Evolutionary conservation across 176 grass and related monocot species (phyloP).

Genomic region (Chloris gayana): DNA sequence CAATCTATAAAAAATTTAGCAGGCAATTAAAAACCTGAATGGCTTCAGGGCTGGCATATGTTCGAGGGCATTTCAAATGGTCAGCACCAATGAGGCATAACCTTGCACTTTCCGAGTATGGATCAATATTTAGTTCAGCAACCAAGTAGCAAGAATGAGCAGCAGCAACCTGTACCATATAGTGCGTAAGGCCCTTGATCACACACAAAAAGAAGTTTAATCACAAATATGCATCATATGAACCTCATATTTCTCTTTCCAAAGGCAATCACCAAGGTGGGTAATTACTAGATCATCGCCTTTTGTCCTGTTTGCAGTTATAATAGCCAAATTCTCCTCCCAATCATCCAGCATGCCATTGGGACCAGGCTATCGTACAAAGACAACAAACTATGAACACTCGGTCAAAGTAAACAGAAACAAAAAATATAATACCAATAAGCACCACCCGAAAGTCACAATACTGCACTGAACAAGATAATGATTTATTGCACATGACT

Average conservation of each 20-base stretch:
- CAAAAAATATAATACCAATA: conserved; percentile 13
- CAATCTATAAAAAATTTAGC: not conserved
- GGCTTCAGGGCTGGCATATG: conserved; percentile 82
- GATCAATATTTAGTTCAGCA: conserved; percentile 89
- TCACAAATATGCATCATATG: conserved; percentile 39
- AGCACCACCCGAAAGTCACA: conserved; percentile 20
- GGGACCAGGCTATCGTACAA: conserved; percentile 43
- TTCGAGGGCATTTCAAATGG: conserved; percentile 94
- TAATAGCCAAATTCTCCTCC: conserved; percentile 98
- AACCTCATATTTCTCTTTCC: conserved; percentile 98
- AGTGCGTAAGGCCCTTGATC: conserved; percentile 33
- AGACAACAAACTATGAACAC: conserved; percentile 28
- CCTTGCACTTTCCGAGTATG: conserved; percentile 86
- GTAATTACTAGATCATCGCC: conserved; percentile 90
- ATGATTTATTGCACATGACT: not conserved
- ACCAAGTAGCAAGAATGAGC: conserved; percentile 97
- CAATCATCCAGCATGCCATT: conserved; percentile 93
- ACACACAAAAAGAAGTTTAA: conserved; percentile 18
- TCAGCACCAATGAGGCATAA: conserved; percentile 89
- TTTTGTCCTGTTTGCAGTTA: conserved; percentile 96
- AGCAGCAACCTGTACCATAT: conserved; percentile 75
- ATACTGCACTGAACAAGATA: conserved; percentile 34
- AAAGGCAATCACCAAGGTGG: conserved; percentile 97
- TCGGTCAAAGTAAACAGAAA: conserved; percentile 22
- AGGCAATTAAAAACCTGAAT: conserved; percentile 67